Evolutionary conservation across 805 yeast genomes (phyloP).

Genomic region (Starmerella tilneyi): DNA sequence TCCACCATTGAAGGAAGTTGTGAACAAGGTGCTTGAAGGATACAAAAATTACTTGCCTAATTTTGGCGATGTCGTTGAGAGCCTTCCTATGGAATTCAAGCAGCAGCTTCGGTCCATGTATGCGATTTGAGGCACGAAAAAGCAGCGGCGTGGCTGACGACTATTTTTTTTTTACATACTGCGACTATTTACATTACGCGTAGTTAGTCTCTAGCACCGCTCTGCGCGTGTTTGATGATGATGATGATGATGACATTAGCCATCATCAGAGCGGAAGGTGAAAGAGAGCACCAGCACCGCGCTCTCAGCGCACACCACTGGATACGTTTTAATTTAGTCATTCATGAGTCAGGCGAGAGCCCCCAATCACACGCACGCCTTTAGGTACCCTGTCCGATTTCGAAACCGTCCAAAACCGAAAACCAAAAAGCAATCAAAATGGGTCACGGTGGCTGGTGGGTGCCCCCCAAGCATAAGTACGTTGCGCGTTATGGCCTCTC

Average conservation of each 20-base stretch:
- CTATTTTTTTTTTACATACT: not conserved
- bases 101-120: slow-evolving; percentile 23
- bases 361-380: slow-evolving; percentile 8
- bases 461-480: slow-evolving; percentile 27
- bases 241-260: no score
- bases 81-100: slow-evolving; percentile 23
- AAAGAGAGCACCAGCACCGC: no score
- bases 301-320: no score
- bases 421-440: slow-evolving; percentile 8
- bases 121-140: slow-evolving; percentile 1
- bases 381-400: not conserved
- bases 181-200: not conserved
- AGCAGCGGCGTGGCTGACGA: no score
- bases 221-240: no score
- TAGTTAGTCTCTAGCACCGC: no score
- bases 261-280: no score
- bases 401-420: not conserved
- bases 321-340: no score
- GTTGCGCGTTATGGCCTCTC: slow-evolving; percentile 77
- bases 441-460: slow-evolving; percentile 27
- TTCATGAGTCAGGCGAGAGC: no score
- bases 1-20: slow-evolving; percentile 26
- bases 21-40: slow-evolving; percentile 25
- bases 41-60: slow-evolving; percentile 24
- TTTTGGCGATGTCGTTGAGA: slow-evolving; percentile 20